Base-by-base conservation (phyloP, 2,329 filamentous ascomycete species). In the Chrysoporthe austroafricana region DNA sequence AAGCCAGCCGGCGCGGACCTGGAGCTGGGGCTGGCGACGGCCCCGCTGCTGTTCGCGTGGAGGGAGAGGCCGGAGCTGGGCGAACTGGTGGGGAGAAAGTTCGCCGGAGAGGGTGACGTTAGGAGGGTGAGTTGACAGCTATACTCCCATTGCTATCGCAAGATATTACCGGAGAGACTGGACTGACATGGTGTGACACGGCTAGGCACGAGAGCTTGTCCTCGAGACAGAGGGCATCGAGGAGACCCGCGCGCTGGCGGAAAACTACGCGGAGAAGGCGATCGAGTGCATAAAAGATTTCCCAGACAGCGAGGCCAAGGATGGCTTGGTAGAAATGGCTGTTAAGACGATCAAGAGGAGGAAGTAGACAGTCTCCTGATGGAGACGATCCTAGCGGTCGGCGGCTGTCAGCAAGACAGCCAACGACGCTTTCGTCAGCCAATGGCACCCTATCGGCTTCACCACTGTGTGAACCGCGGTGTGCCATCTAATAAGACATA, bases 1-100 rank as follows among this genome's bases (percentile, higher is more conserved):
- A 99, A 99, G 81, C 96, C 96, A 2, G 93, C 95, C 5, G 96
- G 95, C 52, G 96, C 96, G 42, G 96, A 99, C 79, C 80, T 99
- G 70, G 93, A 98, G 80, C 83, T 99, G 42, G 96, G 96, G 4
- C 85, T 99, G 67, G 96, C 96, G 56, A 99, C 96, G 14, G 96
- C 96, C 14, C 96, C 96, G 18, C 81, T 99, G 71, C 82, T 99
- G 54, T 99, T 98, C 82, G 96, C 96, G 0, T 99, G 96, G 96
- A 94, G 94, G 81, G 87, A 91, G 72, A 92, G 92, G 74, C 88
- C 90, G 34, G 93, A 96, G 79, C 82, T 99, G 39, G 96, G 96
- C 4, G 88, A 88, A 63, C 82, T 99, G 72, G 96, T 99, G 18
- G 96, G 96, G 58, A 89, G 96, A 79, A 97, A 97, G 80, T 99